Base-by-base conservation (phyloP, 2,329 filamentous ascomycete genomes). In the Nemania diffusa region DNA sequence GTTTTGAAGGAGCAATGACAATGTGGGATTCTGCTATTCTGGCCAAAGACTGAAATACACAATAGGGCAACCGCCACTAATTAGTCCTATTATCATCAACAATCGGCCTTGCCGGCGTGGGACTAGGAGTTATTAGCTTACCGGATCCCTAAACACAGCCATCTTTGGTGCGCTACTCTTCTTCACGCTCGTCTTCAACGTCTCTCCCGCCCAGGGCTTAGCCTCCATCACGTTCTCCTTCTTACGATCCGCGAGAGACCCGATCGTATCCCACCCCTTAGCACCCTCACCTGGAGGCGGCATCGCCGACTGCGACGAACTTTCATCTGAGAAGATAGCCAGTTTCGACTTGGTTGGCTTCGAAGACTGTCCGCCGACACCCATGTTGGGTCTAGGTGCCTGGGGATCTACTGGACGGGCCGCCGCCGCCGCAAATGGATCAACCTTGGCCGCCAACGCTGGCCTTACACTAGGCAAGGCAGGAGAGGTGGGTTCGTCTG, bases 61-160 rank as follows among this genome's bases (percentile, higher is more conserved):
- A 79, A 77, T 71, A 65, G 77, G 73, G 76, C 74, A 73, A 75
- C 71, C 73, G 76, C 79, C 75, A 88, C 79, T 78, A 85, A 95
- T 97, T 97, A 97, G 94, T 97, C 94, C 94, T 97, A 88, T 88
- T 85, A 87, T 90, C 85, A 94, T 96, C 93, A 96, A 96, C 88
- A 93, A 85, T 79, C 85, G 86, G 84, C 78, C 81, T 78, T 80
- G 78, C 79, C 75, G 79, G 76, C 74, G 71, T 74, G 75, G 75
- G 71, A 46, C 15, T 22, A 37, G 62, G 74, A 72, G 70, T 74
- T 65, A 71, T 73, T 63, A 78, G 86, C 93, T 91, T 91, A 99
- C 96, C 92, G 92, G 85, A 85, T 99, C 96, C 85, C 92, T 95
- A 84, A 97, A 99, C 52, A 99, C 88, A 76, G 91, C 84, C 90